Evolutionary conservation across 305 asterid genomes (phyloP).

Genomic region (Euphrasia arctica): DNA sequence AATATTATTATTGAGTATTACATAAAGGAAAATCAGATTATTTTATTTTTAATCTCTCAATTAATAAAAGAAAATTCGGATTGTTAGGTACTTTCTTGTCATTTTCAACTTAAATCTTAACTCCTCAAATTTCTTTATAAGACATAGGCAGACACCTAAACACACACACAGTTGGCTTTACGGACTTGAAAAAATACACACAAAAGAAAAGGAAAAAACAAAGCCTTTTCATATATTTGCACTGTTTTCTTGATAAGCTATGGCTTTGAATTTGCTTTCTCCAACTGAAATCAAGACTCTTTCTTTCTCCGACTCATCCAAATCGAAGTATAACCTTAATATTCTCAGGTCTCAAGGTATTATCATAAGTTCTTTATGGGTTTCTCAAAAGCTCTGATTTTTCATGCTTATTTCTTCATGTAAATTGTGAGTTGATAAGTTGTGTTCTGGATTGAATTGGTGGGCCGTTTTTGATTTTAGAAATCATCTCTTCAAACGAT

Average conservation of each 20-base stretch:
- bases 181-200: background rate
- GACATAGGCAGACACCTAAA: constrained; percentile 4
- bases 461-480: background rate
- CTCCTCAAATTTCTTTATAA: constrained; percentile 11
- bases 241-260: constrained; percentile 22
- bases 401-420: background rate
- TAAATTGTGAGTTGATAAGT: background rate
- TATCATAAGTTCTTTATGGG: background rate
- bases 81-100: background rate
- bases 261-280: constrained; percentile 74
- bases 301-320: constrained; percentile 78
- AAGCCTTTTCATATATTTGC: background rate
- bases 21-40: no score
- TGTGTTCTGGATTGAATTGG: background rate
- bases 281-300: constrained; percentile 70
- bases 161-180: background rate
- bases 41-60: no score
- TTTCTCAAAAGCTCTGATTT: background rate
- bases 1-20: no score
- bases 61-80: background rate
- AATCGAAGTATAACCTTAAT: constrained; percentile 50
- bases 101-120: constrained; percentile 16
- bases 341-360: constrained; percentile 68
- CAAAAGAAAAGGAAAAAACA: constrained; percentile 9
- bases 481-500: no score